Percentiles rank a stretch among this genome's conserved stretches.
These are phyloP conservation scores for Trichoderma sp. DNA, from an alignment of 2,329 filamentous ascomycete species.

Conservation along the genomic window DNA sequence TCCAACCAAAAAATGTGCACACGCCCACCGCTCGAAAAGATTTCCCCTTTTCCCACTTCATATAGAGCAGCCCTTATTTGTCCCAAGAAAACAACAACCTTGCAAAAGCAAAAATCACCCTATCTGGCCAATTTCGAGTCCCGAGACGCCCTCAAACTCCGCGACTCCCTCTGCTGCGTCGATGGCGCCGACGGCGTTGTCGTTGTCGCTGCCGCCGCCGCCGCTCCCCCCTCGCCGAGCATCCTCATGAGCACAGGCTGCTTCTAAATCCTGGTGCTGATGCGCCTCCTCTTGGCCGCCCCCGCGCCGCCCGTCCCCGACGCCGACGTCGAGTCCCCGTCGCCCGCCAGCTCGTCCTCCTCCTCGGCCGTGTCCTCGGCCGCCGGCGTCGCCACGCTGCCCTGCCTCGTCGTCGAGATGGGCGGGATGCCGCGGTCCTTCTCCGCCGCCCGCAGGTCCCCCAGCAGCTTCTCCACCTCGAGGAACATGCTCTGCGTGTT, in stretches of 20 bases:
- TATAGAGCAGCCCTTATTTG: too few species aligned
- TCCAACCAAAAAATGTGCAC: not conserved
- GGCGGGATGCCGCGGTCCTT: slow-evolving; percentile 50
- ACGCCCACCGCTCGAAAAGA: not conserved
- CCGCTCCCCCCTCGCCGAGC: not conserved
- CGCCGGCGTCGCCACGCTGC: slow-evolving; percentile 43
- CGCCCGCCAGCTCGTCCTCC: slow-evolving; percentile 51
- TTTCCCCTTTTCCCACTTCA: too few species aligned
- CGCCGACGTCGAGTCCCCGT: slow-evolving; percentile 42
- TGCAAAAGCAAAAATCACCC: not conserved
- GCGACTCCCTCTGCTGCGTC: not conserved
- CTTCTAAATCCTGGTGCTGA: slow-evolving; percentile 41
- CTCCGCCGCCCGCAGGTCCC: slow-evolving; percentile 75
- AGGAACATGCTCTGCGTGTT: slow-evolving; percentile 89
- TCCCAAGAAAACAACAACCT: not conserved
- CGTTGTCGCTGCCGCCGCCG: too few species aligned
- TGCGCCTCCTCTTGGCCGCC: slow-evolving; percentile 43
- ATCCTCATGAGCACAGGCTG: slow-evolving; percentile 25
- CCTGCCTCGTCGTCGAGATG: slow-evolving; percentile 40
- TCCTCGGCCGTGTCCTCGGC: slow-evolving; percentile 54
- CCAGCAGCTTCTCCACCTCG: slow-evolving; percentile 78
- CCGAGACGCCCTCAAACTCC: not conserved
- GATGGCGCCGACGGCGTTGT: too few species aligned
- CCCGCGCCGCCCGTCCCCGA: slow-evolving; percentile 34
- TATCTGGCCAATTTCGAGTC: not conserved